Evolutionary conservation across 2,329 filamentous ascomycete genomes (phyloP), one percentile per base, ranked within the genome.

Genomic region (Zopfia rhizophila): DNA sequence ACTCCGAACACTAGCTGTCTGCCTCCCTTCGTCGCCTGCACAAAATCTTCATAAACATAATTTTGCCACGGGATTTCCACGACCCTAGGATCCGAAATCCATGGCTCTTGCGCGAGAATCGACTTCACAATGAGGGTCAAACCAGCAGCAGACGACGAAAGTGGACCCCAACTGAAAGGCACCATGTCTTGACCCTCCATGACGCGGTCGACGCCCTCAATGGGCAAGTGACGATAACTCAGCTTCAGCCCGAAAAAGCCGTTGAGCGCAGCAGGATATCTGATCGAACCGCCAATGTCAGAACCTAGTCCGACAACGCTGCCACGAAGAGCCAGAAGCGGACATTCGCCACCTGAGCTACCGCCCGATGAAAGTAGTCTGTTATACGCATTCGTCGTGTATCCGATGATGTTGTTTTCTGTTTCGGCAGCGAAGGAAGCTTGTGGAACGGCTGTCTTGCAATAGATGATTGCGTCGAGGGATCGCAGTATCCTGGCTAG

Each of bases 41-140:
- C n/a, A n/a, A n/a, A n/a, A n/a, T n/a, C n/a, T 18, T 66, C 51
- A 3, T 80, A 75, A n/a, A n/a, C n/a, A n/a, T n/a, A n/a, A n/a
- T n/a, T n/a, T 4, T 83, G 77, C 78, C 84, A 89, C 0, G 85
- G 85, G 2, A 89, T 72, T 16, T 85, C 82, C 18, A 82, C 65
- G 0, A 84, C 82, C 1, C 83, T 70, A 0, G 86, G 85, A 63
- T 89, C 86, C 49, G 80, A 70, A 4, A 81, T 65, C 86, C 86
- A 89, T 0, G 86, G 86, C 40, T 81, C 54, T 17, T 76, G 77
- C n/a, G 71, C 74, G 3, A 89, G 68, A 2, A 87, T 60, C 0
- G 77, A 69, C 50, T 81, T 76, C 2, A 83, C 73, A 2, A 84
- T 55, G 2, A 88, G 65, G 30, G 75, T 76, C 18, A 87, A 55